Base-by-base conservation (phyloP, 768 basidiomycete species). In the Megacollybia marginata region DNA sequence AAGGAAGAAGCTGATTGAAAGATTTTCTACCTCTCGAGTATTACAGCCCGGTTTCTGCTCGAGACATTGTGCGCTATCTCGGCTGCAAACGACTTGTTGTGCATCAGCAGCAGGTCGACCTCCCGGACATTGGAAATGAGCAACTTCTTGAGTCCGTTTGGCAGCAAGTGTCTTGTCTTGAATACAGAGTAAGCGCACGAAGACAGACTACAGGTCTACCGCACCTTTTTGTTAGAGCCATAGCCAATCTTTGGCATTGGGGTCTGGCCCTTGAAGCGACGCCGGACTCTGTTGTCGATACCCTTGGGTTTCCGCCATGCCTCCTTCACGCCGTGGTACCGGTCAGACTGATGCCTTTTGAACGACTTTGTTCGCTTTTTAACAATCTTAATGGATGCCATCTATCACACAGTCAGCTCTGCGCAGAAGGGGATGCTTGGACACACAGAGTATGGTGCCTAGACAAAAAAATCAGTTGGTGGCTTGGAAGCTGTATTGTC, bases 251-350 rank as follows among this genome's bases (percentile, higher is more conserved):
- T 94, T 65, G 94, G 94, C 95, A 98, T 97, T 57, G 92, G 79
- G 51, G 82, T 79, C 69, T 95, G 92, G 49, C 95, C 95, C 78
- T 92, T 96, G 79, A 92, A 92, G 63, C 89, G 84, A 59, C 90
- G 82, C 67, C 92, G 79, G 62, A 96, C 94, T 63, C 94, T 84
- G 84, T 98, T 98, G 69, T 98, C 95, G 62, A 97, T 98, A 91
- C 95, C 96, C 84, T 98, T 99, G 59, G 96, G 96, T 78, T 99
- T 99, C 69, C 96, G 82, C 96, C 96, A 99, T 78, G 90, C 78
- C 77, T 96, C 93, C 80, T 95, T 95, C 59, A 98, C 93, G 58
- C 87, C 74, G 69, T 90, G 82, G 78, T 96, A 98, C 65, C 95
- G 88, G 75, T 98, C 95, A 46, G 92, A 95, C 73, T 98, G 95